Conservation (phyloP, 768 basidiomycete species). For the Plicaturopsis crispa region DNA sequence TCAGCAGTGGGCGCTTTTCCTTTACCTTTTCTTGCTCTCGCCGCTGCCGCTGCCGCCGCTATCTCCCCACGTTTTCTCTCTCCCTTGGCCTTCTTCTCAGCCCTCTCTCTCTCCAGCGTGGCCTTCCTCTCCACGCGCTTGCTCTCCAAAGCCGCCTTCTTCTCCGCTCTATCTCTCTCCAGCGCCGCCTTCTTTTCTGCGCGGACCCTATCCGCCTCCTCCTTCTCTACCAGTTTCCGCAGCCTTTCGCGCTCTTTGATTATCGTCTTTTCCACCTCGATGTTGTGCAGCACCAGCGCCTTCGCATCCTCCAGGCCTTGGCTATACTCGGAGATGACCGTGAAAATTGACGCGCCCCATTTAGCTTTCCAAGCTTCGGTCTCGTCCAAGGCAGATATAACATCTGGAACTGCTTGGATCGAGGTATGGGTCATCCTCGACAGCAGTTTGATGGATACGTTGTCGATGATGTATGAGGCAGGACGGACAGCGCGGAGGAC, state of each 20-base stretch:
- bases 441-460: background rate
- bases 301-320: background rate
- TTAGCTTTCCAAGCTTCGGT: background rate
- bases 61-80: too few species aligned
- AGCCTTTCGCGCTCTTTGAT: conserved; percentile 33
- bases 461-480: background rate
- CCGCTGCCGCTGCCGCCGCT: too few species aligned
- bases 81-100: too few species aligned
- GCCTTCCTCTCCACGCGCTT: too few species aligned
- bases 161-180: too few species aligned
- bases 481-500: background rate
- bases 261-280: background rate
- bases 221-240: conserved; percentile 17
- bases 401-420: background rate
- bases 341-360: background rate
- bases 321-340: background rate
- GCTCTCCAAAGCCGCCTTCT: too few species aligned
- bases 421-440: background rate
- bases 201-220: conserved; percentile 16
- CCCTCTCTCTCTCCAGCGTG: too few species aligned
- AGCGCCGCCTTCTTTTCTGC: too few species aligned
- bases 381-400: background rate
- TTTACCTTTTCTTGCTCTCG: too few species aligned
- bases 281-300: background rate
- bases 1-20: too few species aligned